Conservation (phyloP, 2,329 filamentous ascomycete species). For the Xylariaceae sp. region DNA sequence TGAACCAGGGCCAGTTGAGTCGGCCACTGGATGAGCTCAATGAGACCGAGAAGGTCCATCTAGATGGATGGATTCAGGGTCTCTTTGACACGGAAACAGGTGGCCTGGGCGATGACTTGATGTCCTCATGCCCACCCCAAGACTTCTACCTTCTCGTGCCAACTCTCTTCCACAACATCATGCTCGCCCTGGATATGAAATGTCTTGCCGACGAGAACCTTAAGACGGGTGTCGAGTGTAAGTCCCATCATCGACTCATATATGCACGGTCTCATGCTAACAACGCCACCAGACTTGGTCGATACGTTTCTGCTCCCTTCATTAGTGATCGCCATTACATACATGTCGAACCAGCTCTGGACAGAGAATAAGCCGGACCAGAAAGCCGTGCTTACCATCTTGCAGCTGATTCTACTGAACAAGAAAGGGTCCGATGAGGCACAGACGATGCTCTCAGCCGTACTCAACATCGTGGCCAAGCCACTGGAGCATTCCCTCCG, state of each 20-base stretch:
- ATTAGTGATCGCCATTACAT: conserved; percentile 66
- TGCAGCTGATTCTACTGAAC: conserved; percentile 67
- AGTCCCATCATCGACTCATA: conserved; percentile 29
- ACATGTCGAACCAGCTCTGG: conserved; percentile 66
- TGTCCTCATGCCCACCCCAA: conserved; percentile 76
- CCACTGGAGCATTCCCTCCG: conserved; percentile 63
- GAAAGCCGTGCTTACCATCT: conserved; percentile 63
- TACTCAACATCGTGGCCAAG: conserved; percentile 66
- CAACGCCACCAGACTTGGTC: conserved; percentile 54
- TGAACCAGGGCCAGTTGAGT: conserved; percentile 54
- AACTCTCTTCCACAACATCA: conserved; percentile 69
- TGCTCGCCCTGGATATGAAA: conserved; percentile 62
- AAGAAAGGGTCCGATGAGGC: conserved; percentile 68
- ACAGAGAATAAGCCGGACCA: conserved; percentile 57
- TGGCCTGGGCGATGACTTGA: conserved; percentile 71
- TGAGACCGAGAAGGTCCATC: conserved; percentile 58
- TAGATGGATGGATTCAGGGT: conserved; percentile 70
- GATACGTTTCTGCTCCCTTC: conserved; percentile 78
- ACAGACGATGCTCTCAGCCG: conserved; percentile 62
- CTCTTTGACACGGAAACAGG: conserved; percentile 70
- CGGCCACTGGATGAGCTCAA: conserved; percentile 56
- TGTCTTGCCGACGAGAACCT: conserved; percentile 63
- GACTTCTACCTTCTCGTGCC: conserved; percentile 77
- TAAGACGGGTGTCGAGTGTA: conserved; percentile 71
- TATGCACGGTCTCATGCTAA: conserved; percentile 19